A percentile compares a stretch with the other conserved stretches of the same genome.
Evolutionary conservation across 2,329 filamentous ascomycete genomes (phyloP).

Genomic region (Clarireedia paspali): DNA sequence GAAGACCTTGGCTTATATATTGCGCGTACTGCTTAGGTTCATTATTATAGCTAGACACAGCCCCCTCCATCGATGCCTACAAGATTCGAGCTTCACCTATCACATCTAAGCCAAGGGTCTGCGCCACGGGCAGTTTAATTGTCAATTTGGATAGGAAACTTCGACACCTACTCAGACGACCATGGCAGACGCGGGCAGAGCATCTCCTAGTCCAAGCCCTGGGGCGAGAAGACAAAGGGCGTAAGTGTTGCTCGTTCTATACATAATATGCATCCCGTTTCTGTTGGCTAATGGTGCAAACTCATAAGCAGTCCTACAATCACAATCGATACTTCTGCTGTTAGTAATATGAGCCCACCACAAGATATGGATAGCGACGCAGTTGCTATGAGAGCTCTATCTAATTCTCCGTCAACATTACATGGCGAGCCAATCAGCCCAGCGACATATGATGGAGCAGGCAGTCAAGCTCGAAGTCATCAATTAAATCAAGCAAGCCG

Average conservation of each 20-base stretch:
- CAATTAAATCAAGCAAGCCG: conserved; percentile 24
- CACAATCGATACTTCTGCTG: conserved; percentile 48
- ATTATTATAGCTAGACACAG: neutral
- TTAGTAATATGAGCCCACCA: conserved; percentile 31
- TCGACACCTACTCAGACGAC: conserved; percentile 3
- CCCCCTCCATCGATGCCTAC: neutral
- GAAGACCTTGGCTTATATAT: neutral
- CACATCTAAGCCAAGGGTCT: neutral
- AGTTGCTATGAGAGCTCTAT: conserved; percentile 28
- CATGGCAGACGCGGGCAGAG: conserved; percentile 20
- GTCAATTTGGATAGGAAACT: conserved; percentile 13
- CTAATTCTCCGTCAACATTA: conserved; percentile 30
- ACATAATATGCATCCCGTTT: conserved; percentile 15
- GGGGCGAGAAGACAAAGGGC: conserved; percentile 28
- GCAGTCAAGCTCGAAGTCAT: conserved; percentile 16
- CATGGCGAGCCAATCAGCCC: conserved; percentile 30
- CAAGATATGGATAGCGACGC: conserved; percentile 29
- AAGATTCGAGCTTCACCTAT: neutral
- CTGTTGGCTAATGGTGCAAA: conserved; percentile 1
- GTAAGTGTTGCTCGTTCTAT: conserved; percentile 21
- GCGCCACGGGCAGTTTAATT: conserved; percentile 19
- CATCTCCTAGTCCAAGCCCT: conserved; percentile 20
- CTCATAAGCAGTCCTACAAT: conserved; percentile 38
- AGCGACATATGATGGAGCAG: conserved; percentile 27
- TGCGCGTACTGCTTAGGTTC: neutral